Conservation (phyloP, 306 rosid genomes). For the Bauhinia variegata region DNA sequence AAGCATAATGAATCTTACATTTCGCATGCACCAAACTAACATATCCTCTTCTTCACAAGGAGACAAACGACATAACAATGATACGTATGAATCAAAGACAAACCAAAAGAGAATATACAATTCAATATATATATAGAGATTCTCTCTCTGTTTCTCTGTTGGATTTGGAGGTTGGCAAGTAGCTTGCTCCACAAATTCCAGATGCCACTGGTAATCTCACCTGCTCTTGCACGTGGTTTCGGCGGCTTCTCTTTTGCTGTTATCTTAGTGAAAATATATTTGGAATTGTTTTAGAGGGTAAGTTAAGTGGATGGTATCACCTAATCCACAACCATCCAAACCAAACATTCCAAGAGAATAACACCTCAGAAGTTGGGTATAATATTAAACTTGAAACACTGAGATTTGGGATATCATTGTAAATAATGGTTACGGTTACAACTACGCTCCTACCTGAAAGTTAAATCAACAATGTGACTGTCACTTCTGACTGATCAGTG, state of each 20-base stretch:
- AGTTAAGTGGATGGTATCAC: constrained; percentile 40
- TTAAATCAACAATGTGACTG: constrained; percentile 25
- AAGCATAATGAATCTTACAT: neutral
- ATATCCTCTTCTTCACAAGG: constrained; percentile 2
- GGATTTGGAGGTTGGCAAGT: constrained; percentile 55
- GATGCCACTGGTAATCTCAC: constrained; percentile 36
- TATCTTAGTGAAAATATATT: constrained; percentile 28
- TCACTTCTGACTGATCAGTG: too few relatives aligned
- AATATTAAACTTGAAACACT: constrained; percentile 32
- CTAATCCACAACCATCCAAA: constrained; percentile 56
- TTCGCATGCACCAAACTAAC: constrained; percentile 6
- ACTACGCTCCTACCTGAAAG: constrained; percentile 35
- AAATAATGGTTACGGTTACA: constrained; percentile 18
- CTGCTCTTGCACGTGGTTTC: constrained; percentile 48
- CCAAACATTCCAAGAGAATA: constrained; percentile 54
- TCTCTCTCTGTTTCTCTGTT: too few relatives aligned
- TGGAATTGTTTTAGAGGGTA: constrained; percentile 30
- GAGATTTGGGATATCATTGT: constrained; percentile 38
- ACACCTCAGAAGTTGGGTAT: constrained; percentile 33
- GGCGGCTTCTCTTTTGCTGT: constrained; percentile 37
- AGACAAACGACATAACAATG: constrained; percentile 36
- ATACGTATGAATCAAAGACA: constrained; percentile 35
- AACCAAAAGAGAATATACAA: constrained; percentile 33
- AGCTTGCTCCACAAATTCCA: constrained; percentile 50
- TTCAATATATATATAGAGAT: neutral